Base-by-base conservation (phyloP, 2,329 filamentous ascomycete species). In the Fusarium albidum region DNA sequence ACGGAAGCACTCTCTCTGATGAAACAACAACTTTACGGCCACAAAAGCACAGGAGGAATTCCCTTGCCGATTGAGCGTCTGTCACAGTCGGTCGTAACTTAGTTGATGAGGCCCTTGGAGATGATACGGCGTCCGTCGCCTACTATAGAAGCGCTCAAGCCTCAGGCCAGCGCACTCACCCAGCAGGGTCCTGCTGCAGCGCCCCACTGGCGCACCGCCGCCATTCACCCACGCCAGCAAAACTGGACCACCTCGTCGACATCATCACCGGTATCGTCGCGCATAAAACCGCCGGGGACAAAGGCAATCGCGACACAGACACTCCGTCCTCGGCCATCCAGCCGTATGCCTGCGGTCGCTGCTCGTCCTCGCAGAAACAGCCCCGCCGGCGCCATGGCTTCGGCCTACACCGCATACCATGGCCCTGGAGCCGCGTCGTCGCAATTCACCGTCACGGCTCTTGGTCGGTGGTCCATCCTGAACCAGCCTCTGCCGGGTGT, bases 401-500 rank as follows among this genome's bases (percentile, higher is more conserved):
- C 73, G 63, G 72, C 74, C 44, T 75, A 70, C 61, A 71, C 69
- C 70, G 66, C 68, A 62, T 70, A 71, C 65, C 68, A 73, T 67
- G 70, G 71, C 67, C 43, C 58, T 48, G 61, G 71, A 49, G 63
- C 69, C 61, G 63, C 64, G 37, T 56, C 56, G 55, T 68, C 70
- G 35, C 63, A 68, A 33, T 68, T 70, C 55, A 96, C 91, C 2
- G 74, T 90, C 54, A 96, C 91, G 13, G 85, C 88, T 34, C 77
- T 96, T 58, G 88, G 88, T 73, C 82, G 93, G 63, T 97, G 93
- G 93, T 96, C 91, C 33, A 86, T 92, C 64, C 78, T 88, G 55
- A 86, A 87, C 68, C 88, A 85, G 69, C 82, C 88, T 55, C 79
- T 95, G 28, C 91, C 92, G 66, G 75, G 86, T 89, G 80, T 86